These are phyloP conservation scores for Fusarium verrucosum DNA, from an alignment of 2,329 filamentous ascomycete genomes.

Conservation along the genomic window DNA sequence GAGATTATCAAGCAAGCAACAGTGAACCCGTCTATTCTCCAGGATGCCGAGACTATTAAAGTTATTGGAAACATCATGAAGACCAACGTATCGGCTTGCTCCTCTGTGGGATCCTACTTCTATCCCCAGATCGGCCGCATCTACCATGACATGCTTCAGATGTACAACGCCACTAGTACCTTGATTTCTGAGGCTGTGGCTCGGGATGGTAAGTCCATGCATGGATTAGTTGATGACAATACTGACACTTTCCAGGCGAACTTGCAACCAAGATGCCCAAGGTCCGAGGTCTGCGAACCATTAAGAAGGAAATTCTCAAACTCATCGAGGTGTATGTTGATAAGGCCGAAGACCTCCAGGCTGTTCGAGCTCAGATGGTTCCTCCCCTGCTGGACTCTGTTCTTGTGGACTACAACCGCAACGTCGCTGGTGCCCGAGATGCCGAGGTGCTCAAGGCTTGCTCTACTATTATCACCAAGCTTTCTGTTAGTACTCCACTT, in stretches of 20 bases:
- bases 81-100: conserved; percentile 98
- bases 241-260: conserved; percentile 67
- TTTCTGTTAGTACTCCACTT: conserved; percentile 74
- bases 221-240: conserved; percentile 21
- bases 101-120: conserved; percentile 95
- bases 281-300: conserved; percentile 92
- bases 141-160: conserved; percentile 97
- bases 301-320: conserved; percentile 99
- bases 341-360: conserved; percentile 94
- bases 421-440: conserved; percentile 93
- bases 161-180: conserved; percentile 97
- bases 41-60: conserved; percentile 96
- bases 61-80: conserved; percentile 99
- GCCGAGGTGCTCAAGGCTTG: conserved; percentile 97
- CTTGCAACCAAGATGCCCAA: conserved; percentile 98
- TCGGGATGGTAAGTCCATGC: conserved; percentile 71
- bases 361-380: conserved; percentile 92
- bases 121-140: conserved; percentile 98
- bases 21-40: conserved; percentile 83
- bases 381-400: conserved; percentile 95
- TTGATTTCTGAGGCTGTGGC: conserved; percentile 94
- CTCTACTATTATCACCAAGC: conserved; percentile 95
- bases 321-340: conserved; percentile 98
- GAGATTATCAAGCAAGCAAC: conserved; percentile 91
- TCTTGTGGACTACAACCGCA: conserved; percentile 94